Evolutionary conservation across 441 rosid species (phyloP).

Genomic region (Arabidopsis lyrata): DNA sequence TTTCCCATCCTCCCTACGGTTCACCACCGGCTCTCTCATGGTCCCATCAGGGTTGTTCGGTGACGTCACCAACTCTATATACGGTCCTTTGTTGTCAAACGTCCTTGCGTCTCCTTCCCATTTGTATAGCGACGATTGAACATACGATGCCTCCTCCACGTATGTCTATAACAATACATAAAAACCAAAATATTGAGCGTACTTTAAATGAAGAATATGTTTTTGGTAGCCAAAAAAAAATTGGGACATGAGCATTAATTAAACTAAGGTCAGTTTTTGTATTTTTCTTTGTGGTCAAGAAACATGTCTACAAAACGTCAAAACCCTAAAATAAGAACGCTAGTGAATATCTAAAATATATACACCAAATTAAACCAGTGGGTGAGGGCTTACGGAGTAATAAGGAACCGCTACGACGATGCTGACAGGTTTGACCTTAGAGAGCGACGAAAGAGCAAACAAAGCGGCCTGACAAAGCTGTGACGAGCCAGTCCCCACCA

Average conservation of each 20-base stretch:
- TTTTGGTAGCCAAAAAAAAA: too few species aligned
- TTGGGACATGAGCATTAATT: background rate
- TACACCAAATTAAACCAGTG: background rate
- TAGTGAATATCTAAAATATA: background rate
- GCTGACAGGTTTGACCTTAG: slow-evolving; percentile 56
- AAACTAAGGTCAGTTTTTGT: background rate
- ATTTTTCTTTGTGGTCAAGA: background rate
- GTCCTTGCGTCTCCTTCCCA: slow-evolving; percentile 84
- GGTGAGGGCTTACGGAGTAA: slow-evolving; percentile 67
- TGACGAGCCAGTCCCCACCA: slow-evolving; percentile 87
- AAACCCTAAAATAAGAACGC: background rate
- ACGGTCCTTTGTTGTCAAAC: slow-evolving; percentile 60
- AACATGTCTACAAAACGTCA: too few species aligned
- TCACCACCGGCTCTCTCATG: slow-evolving; percentile 66
- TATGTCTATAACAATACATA: slow-evolving; percentile 58
- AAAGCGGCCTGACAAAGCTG: slow-evolving; percentile 76
- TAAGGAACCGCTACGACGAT: slow-evolving; percentile 84
- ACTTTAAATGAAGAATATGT: background rate
- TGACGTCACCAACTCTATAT: slow-evolving; percentile 70
- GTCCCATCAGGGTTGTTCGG: slow-evolving; percentile 91
- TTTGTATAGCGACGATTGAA: slow-evolving; percentile 62
- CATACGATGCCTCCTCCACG: slow-evolving; percentile 54
- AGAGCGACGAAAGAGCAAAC: slow-evolving; percentile 63
- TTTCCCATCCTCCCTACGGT: slow-evolving; percentile 49
- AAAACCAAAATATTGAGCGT: background rate